Evolutionary conservation across 2,329 filamentous ascomycete genomes (phyloP).

Genomic region (Pseudocercospora cruenta): DNA sequence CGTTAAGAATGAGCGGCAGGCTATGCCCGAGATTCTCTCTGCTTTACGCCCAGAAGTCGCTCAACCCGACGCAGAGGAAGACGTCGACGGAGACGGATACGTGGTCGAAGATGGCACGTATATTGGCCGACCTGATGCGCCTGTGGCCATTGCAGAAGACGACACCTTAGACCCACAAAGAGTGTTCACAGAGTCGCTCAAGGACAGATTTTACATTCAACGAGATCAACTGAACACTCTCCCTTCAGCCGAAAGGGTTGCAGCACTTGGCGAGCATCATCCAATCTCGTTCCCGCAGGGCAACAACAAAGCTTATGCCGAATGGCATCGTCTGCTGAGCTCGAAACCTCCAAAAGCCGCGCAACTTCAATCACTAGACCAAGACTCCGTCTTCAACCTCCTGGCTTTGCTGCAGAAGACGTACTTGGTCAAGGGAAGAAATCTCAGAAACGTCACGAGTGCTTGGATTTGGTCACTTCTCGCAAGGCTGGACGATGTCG

Average conservation of each 20-base stretch:
- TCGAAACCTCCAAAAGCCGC: conserved; percentile 52
- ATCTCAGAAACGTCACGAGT: conserved; percentile 68
- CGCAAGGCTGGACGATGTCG: conserved; percentile 68
- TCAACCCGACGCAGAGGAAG: conserved; percentile 25
- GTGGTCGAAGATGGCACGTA: conserved; percentile 81
- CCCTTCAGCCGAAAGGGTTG: conserved; percentile 58
- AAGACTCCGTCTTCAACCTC: conserved; percentile 67
- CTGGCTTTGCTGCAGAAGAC: conserved; percentile 63
- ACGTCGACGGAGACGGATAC: conserved; percentile 51
- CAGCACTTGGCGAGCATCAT: conserved; percentile 58
- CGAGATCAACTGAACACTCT: conserved; percentile 62
- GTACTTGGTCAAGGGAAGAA: conserved; percentile 64
- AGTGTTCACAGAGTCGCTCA: conserved; percentile 69
- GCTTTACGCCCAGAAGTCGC: conserved; percentile 23
- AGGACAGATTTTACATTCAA: conserved; percentile 66
- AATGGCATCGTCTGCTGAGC: conserved; percentile 55
- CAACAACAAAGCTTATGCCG: conserved; percentile 56
- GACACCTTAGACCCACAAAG: conserved; percentile 54
- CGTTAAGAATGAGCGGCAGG: conserved; percentile 36
- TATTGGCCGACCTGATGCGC: conserved; percentile 60
- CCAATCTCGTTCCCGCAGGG: conserved; percentile 58
- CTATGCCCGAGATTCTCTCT: conserved; percentile 32
- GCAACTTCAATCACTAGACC: conserved; percentile 60
- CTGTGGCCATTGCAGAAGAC: conserved; percentile 36
- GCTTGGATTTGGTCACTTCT: conserved; percentile 86